Conservation (phyloP, 768 basidiomycete genomes). For the Lactarius quietus region DNA sequence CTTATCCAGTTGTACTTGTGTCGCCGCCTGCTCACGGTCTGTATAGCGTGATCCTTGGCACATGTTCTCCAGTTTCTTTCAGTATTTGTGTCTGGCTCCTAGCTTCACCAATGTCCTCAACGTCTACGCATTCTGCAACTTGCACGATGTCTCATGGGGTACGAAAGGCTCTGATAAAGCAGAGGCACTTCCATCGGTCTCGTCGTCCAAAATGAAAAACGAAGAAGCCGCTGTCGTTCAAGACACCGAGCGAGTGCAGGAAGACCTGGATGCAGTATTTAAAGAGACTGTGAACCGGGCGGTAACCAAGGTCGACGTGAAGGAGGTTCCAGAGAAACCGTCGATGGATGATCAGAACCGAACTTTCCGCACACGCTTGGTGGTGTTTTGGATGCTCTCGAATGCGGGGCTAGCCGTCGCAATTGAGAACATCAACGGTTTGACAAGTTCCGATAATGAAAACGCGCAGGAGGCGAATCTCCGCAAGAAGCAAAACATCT, state of each 20-base stretch:
- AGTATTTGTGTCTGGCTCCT: constrained; percentile 86
- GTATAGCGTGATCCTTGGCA: constrained; percentile 93
- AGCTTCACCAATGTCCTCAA: constrained; percentile 95
- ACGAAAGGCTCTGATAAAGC: constrained; percentile 95
- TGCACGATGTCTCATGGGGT: constrained; percentile 94
- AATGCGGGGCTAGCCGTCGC: constrained; percentile 71
- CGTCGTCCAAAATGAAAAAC: constrained; percentile 76
- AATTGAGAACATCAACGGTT: constrained; percentile 71
- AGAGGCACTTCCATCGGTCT: constrained; percentile 85
- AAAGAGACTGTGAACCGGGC: constrained; percentile 89
- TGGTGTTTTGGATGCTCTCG: constrained; percentile 73
- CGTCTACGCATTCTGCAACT: constrained; percentile 96
- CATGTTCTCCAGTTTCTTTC: constrained; percentile 91
- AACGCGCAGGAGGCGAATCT: constrained; percentile 40
- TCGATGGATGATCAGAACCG: constrained; percentile 87
- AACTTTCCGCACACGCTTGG: constrained; percentile 88
- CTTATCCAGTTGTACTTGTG: background rate
- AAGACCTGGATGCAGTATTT: constrained; percentile 88
- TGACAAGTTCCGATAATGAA: constrained; percentile 38
- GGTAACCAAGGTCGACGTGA: constrained; percentile 64
- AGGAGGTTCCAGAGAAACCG: constrained; percentile 71
- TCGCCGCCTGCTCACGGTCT: constrained; percentile 15
- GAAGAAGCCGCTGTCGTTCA: constrained; percentile 76
- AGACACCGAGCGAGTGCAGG: constrained; percentile 76
- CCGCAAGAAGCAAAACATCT: constrained; percentile 48